phyloP scores from a whole-genome alignment of 805 yeast genomes.

The Lipomyces starkeyi region DNA sequence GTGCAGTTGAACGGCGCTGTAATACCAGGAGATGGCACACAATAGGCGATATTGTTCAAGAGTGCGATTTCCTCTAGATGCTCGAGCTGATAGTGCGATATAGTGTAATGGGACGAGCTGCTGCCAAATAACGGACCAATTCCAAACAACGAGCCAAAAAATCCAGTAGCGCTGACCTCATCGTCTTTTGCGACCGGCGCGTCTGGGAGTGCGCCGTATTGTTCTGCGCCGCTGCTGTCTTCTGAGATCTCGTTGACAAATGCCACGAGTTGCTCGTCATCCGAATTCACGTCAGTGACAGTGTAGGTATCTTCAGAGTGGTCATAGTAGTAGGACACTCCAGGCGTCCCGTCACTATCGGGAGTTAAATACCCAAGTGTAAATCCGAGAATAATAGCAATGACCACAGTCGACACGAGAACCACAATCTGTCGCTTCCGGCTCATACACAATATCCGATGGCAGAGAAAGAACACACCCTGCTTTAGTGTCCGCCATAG shows the following conservation, averaged over 20 bases:
- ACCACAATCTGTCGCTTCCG: slow-evolving; percentile 28
- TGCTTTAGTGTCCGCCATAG: slow-evolving; percentile 8
- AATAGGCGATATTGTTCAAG: slow-evolving; percentile 37
- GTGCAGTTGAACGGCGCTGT: slow-evolving; percentile 40
- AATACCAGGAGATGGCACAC: slow-evolving; percentile 39
- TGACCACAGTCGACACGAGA: slow-evolving; percentile 19
- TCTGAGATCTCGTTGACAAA: slow-evolving; percentile 5
- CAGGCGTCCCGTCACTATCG: slow-evolving; percentile 33
- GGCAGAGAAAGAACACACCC: slow-evolving; percentile 11
- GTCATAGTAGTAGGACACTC: slow-evolving; percentile 30
- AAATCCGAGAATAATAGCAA: slow-evolving; percentile 33
- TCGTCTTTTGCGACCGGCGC: slow-evolving; percentile 13
- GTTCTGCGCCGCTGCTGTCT: slow-evolving; percentile 11
- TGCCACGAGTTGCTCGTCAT: slow-evolving; percentile 9
- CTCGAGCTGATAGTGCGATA: slow-evolving; percentile 26
- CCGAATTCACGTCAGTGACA: slow-evolving; percentile 12
- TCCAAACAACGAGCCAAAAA: slow-evolving; percentile 31
- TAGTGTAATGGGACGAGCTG: slow-evolving; percentile 19
- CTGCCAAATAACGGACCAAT: slow-evolving; percentile 26
- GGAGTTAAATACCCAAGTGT: slow-evolving; percentile 35
- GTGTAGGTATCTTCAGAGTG: slow-evolving; percentile 15
- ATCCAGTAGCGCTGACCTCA: slow-evolving; percentile 22
- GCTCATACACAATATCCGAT: slow-evolving; percentile 26
- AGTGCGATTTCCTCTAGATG: slow-evolving; percentile 32
- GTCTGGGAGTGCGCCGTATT: slow-evolving; percentile 16